These are phyloP conservation scores for Clonostachys sp. DNA, from an alignment of 2,329 filamentous ascomycete species.

Conservation along the genomic window DNA sequence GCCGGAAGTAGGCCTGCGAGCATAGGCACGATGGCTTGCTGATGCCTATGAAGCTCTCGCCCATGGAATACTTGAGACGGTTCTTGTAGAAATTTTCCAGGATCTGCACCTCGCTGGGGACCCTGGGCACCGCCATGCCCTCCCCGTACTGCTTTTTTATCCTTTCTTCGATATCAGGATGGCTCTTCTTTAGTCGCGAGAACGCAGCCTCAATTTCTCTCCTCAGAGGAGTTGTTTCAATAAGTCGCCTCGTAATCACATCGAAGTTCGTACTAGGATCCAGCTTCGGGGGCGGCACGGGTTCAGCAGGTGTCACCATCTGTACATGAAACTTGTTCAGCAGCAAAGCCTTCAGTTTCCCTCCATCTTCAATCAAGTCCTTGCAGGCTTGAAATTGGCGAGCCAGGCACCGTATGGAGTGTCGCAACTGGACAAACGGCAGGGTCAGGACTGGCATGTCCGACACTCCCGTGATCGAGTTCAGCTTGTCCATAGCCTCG, in stretches of 20 bases:
- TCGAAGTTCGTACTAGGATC: background rate
- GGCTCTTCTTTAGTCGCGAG: background rate
- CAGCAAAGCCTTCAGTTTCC: too few relatives aligned
- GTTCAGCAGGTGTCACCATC: too few relatives aligned
- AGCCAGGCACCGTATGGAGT: too few relatives aligned
- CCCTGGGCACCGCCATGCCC: slow-evolving; percentile 15
- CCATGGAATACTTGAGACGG: slow-evolving; percentile 22
- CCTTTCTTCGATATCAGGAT: too few relatives aligned
- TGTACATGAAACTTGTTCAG: too few relatives aligned
- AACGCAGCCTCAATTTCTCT: slow-evolving; percentile 7
- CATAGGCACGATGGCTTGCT: slow-evolving; percentile 48
- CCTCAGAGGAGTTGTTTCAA: background rate
- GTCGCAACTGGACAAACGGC: too few relatives aligned
- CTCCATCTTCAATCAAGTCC: too few relatives aligned
- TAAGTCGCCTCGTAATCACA: background rate
- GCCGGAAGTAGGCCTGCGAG: slow-evolving; percentile 36
- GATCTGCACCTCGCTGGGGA: slow-evolving; percentile 41
- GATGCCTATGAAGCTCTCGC: slow-evolving; percentile 40
- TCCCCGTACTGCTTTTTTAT: slow-evolving; percentile 9
- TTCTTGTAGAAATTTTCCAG: slow-evolving; percentile 36
- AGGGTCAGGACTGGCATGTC: too few relatives aligned
- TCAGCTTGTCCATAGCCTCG: too few relatives aligned
- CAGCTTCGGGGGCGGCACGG: background rate
- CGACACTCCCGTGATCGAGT: too few relatives aligned
- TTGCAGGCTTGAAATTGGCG: too few relatives aligned